Conservation (phyloP, 2,329 filamentous ascomycete genomes). For the Fusarium udum region DNA sequence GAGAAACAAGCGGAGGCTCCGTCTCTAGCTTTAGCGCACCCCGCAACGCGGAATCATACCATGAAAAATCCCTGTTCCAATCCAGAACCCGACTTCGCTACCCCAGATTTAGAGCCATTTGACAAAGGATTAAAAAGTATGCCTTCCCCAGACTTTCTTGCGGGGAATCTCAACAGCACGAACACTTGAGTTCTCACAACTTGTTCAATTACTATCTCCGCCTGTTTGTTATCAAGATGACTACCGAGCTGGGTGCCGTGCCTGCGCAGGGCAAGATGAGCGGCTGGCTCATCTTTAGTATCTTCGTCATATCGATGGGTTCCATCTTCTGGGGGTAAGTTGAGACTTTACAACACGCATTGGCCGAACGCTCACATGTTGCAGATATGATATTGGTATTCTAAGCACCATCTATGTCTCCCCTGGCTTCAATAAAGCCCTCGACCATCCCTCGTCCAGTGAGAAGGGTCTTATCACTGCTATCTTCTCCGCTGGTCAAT, state of each 20-base stretch:
- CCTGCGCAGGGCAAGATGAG: constrained; percentile 15
- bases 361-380: neutral
- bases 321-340: constrained; percentile 21
- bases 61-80: neutral
- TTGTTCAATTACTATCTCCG: neutral
- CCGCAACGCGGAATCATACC: constrained; percentile 7
- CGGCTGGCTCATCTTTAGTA: constrained; percentile 15
- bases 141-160: constrained; percentile 14
- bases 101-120: constrained; percentile 11
- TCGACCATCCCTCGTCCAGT: neutral
- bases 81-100: neutral
- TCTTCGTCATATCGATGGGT: constrained; percentile 14
- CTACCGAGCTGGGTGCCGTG: neutral
- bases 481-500: constrained; percentile 16
- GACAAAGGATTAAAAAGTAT: constrained; percentile 11
- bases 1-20: constrained; percentile 6
- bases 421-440: constrained; percentile 13
- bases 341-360: rapidly evolving
- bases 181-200: neutral
- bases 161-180: neutral
- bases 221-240: neutral
- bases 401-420: constrained; percentile 20
- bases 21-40: neutral
- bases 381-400: constrained; percentile 14
- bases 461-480: constrained; percentile 19